Evolutionary conservation across 164 flowering plant genomes (phyloP), one percentile per base, ranked within the genome.

Genomic region (Sextonia rubra): DNA sequence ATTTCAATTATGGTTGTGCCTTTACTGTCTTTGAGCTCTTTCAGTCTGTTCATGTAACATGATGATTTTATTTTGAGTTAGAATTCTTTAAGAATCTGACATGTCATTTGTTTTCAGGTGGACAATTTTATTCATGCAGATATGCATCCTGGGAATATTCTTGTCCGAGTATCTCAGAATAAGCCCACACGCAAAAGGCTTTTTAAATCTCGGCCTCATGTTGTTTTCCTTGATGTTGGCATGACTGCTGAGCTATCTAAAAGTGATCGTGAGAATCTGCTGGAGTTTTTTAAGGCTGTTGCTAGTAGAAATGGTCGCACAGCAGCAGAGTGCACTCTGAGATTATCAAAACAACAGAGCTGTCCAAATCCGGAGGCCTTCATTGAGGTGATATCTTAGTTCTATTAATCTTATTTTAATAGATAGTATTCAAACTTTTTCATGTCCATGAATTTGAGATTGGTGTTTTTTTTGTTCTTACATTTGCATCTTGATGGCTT

Each of bases 81-180:
- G 15, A 15, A 27, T 15, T 29, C n/a, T 64, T n/a, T 18, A 27
- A 29, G 32, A 27, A 52, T 48, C 69, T 64, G 47, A 26, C 52
- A 64, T 65, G 52, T 72, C 18, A 24, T 25, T 52, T 32, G n/a
- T 64, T 81, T 84, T 76, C 89, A 89, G 97, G 94, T 92, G 79
- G 97, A 92, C 82, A 92, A 92, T 83, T 92, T 92, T 77, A 85
- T 92, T 75, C 97, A 92, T 84, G 97, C 97, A 37, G 96, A 92
- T 76, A 89, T 92, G 94, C 97, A 92, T 87, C 97, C 94, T 67
- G 94, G 97, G 74, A 92, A 92, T 80, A 91, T 89, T 71, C 89
- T 92, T 75, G 96, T 92, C 27, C 89, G 93, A 64, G 84, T 82
- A 74, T 47, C 86, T 75, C 72, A 72, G 27, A 30, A 60, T 32